These are phyloP conservation scores for Buxus sempervirens DNA, from an alignment of 164 flowering plant species.

Conservation along the genomic window DNA sequence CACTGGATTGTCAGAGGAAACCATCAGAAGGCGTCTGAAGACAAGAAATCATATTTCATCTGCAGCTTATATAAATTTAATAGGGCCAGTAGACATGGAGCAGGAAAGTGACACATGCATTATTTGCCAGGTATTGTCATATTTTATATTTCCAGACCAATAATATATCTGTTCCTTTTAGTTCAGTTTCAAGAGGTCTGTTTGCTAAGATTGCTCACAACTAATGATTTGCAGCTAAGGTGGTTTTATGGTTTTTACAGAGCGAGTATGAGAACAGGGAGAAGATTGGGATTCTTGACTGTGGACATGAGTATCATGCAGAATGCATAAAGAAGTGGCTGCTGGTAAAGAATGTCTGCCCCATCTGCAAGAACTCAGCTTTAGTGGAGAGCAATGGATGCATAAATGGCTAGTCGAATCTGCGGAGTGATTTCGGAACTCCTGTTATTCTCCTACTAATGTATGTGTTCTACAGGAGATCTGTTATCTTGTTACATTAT, in stretches of 20 bases:
- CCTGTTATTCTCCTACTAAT: slow-evolving; percentile 7
- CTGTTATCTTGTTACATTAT: neutral
- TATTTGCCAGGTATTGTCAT: slow-evolving; percentile 69
- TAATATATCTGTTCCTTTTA: neutral
- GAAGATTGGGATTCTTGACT: slow-evolving; percentile 55
- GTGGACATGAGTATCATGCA: slow-evolving; percentile 85
- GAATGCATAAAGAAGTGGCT: slow-evolving; percentile 83
- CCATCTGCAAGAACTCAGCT: slow-evolving; percentile 82
- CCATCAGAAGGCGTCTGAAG: slow-evolving; percentile 42
- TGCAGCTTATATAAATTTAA: slow-evolving; percentile 25
- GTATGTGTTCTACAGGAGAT: slow-evolving; percentile 15
- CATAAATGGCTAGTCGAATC: slow-evolving; percentile 1
- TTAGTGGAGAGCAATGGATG: slow-evolving; percentile 24
- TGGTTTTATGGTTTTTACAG: slow-evolving; percentile 36
- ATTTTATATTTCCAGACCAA: neutral
- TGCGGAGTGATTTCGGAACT: neutral
- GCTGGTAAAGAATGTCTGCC: slow-evolving; percentile 74
- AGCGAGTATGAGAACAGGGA: slow-evolving; percentile 50
- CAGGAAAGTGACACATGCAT: slow-evolving; percentile 55
- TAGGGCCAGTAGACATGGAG: slow-evolving; percentile 29
- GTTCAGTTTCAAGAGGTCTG: neutral
- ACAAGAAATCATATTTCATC: slow-evolving; percentile 37
- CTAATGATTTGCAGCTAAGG: neutral
- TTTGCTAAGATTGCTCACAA: neutral
- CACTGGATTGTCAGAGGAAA: slow-evolving; percentile 68